These are phyloP conservation scores for Naganishia onofrii DNA, from an alignment of 768 basidiomycete genomes.

Conservation along the genomic window DNA sequence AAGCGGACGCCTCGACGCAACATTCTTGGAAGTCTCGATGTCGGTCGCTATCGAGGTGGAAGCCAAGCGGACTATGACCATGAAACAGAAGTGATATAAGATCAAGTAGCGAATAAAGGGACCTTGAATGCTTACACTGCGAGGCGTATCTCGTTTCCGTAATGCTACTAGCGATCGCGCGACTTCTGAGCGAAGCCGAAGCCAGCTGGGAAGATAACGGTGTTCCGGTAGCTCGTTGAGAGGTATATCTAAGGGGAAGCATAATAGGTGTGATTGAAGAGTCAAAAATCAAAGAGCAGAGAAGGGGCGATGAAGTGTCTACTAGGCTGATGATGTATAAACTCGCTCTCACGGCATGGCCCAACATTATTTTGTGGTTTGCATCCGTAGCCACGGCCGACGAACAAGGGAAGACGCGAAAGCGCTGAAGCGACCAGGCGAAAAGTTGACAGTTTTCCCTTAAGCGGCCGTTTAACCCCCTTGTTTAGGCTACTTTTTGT, in stretches of 20 bases:
- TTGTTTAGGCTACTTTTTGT: too few relatives aligned
- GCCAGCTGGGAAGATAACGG: constrained; percentile 5
- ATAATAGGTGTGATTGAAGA: background rate
- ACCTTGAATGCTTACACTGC: background rate
- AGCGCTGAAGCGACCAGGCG: background rate
- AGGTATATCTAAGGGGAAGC: constrained; percentile 11
- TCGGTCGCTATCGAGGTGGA: background rate
- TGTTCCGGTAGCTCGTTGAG: background rate
- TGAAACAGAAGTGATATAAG: too few relatives aligned
- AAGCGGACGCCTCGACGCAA: background rate
- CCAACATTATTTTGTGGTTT: constrained; percentile 6
- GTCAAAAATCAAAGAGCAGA: background rate
- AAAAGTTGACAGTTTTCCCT: too few relatives aligned
- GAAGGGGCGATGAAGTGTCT: background rate
- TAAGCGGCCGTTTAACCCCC: too few relatives aligned
- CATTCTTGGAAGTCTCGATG: background rate
- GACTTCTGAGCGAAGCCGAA: background rate
- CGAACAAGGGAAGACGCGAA: background rate
- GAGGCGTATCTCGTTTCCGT: background rate
- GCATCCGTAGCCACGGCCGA: background rate
- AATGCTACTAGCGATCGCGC: background rate
- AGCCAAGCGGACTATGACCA: background rate
- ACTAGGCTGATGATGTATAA: background rate
- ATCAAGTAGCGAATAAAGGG: background rate
- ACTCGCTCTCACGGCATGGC: background rate